Base-by-base conservation (phyloP, 1,284 basidiomycete species). In the Neolentinus lepideus region DNA sequence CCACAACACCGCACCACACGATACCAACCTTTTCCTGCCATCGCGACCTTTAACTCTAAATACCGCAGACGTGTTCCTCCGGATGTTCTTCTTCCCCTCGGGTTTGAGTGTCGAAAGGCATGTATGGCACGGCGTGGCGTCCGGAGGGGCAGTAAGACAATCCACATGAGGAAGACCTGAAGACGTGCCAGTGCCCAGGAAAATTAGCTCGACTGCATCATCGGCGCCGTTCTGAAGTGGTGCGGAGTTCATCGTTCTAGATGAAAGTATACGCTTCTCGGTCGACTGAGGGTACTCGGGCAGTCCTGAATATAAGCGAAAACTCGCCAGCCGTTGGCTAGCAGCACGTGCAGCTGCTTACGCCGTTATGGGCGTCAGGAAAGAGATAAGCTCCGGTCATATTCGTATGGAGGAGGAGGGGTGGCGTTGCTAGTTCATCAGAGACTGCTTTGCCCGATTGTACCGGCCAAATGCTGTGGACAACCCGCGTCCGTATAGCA, bases 161-260 rank as follows among this genome's bases (percentile, higher is more conserved):
- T 77, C 75, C 52, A 90, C 67, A 56, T 83, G 74, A 3, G 86
- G 87, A 22, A 88, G 56, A 59, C 82, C 82, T 24, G 82, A 81
- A 3, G 87, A 89, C n/a, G 83, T 86, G 45, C 88, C 87, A 35
- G 86, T 89, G 55, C 86, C 86, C 26, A 89, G 78, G 63, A 89
- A 87, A 57, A 89, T 82, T 57, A 89, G 68, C 66, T 89, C 85
- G 54, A 77, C 68, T 24, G 63, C 48, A 26, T 50, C 22, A 50
- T 50, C 33, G 27, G 29, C 29, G 33, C 33, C 11, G 29, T 29
- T 14, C 25, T 35, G 27, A 8, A 21, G 38, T 43, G 6, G 38
- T 12, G 12, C 12, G n/a, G 38, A 43, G 38, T 16, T 43, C 38
- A 43, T 43, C 12, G 38, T 6, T 16, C 6, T 3, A 43, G n/a